Percentiles rank a stretch among this genome's conserved stretches.
Conservation (phyloP, 75 land plant species). For the Sequoiadendron giganteum region DNA sequence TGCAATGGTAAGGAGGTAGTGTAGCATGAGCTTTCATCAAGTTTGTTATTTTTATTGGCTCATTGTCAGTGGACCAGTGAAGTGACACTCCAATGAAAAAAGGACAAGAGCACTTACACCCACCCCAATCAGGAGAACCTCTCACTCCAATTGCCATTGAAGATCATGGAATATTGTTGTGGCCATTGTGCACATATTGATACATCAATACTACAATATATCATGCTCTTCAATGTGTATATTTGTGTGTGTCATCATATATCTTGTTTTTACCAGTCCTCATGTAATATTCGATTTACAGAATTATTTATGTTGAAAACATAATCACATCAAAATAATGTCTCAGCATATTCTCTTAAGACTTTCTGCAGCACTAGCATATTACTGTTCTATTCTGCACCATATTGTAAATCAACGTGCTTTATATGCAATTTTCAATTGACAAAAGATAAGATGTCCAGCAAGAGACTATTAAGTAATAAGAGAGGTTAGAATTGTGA, state of each 20-base stretch:
- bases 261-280: neutral
- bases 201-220: neutral
- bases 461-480: neutral
- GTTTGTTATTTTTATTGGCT: no score
- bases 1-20: no score
- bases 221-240: neutral
- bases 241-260: neutral
- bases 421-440: neutral
- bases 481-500: neutral
- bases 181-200: neutral
- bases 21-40: no score
- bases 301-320: neutral
- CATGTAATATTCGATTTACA: neutral
- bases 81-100: no score
- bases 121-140: no score
- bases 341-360: neutral
- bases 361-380: neutral
- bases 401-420: neutral
- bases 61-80: no score
- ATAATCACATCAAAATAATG: neutral
- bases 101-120: no score
- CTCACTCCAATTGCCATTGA: neutral
- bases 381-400: neutral
- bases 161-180: neutral
- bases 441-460: neutral